Base-by-base conservation (phyloP, 106 monocot species). In the Platanthera guangdongensis region DNA sequence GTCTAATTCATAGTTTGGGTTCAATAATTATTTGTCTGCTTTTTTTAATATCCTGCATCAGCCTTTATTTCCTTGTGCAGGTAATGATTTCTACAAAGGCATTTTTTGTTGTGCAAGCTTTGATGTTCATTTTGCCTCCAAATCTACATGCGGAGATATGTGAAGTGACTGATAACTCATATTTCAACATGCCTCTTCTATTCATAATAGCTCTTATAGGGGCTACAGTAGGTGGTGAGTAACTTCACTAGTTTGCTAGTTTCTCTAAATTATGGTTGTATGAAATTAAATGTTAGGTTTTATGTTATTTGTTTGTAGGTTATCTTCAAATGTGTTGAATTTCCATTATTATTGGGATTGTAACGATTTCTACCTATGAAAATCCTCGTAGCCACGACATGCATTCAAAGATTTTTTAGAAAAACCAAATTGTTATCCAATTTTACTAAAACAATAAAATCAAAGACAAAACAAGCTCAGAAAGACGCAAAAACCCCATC, bases 171-270 rank as follows among this genome's bases (percentile, higher is more conserved):
- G 79, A 75, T 57, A 84, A 80, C 68, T 81, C 91, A 6, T 46
- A 85, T 12, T 75, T 80, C 47, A 87, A 86, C 62, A 94, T 94
- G 91, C 94, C 94, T 55, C 57, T 94, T 46, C 68, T 94, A 8
- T 85, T 94, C 67, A 81, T 73, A 3, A 83, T 94, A 76, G 94
- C 94, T 52, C 68, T 94, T 53, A 81, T 94, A 75, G 91, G 94
- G 46, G 94, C 94, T 72, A 80, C 91, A 71, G 91, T 94, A 72
- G 90, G 88, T 8, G 91, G 94, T 94, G 84, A 88, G 81, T 70
- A 11, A 47, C 1, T 3, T 70, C n/a, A 9, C 11, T 13, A 9
- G 13, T 25, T 67, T 10, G 9, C 28, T 67, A 4, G 28, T 67
- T 39, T 67, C 13, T 13, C 67, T 9, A 12, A 12, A 30, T 25